phyloP scores from a whole-genome alignment of 768 basidiomycete genomes.

The Lactarius trivialis region DNA sequence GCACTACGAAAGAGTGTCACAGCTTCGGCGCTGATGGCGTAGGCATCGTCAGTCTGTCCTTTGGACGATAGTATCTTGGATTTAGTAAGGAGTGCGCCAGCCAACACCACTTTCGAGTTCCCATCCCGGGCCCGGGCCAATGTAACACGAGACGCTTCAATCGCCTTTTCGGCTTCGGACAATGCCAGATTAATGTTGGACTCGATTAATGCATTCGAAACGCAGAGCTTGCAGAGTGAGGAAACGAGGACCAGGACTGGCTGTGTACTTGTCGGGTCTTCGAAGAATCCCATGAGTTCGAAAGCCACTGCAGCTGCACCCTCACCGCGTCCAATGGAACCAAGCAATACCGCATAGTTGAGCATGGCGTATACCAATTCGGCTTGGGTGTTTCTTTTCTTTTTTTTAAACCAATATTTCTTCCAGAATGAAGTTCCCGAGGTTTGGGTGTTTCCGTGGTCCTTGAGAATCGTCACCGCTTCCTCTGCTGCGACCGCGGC shows the following conservation, averaged over 20 bases:
- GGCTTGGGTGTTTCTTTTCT: no score
- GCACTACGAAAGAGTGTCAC: not conserved
- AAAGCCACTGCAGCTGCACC: no score
- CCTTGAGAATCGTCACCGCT: constrained; percentile 1
- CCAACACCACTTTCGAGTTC: not conserved
- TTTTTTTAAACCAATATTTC: no score
- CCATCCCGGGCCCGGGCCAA: not conserved
- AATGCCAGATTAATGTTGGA: not conserved
- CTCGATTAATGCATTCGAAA: not conserved
- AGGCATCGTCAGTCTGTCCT: constrained; percentile 4
- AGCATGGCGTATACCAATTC: no score
- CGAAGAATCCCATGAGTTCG: no score
- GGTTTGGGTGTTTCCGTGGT: not conserved
- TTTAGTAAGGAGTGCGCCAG: constrained; percentile 9
- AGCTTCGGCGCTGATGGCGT: not conserved
- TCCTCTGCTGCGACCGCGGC: not conserved
- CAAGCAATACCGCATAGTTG: no score
- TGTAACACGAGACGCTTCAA: not conserved
- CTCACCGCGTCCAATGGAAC: no score
- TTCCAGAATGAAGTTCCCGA: not conserved
- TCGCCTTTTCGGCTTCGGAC: not conserved
- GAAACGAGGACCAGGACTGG: not conserved
- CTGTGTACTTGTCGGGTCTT: not conserved
- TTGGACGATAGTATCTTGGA: constrained; percentile 7
- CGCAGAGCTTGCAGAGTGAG: constrained; percentile 3